phyloP scores from a whole-genome alignment of 2,329 filamentous ascomycete genomes.

The Aspergillus sp. region DNA sequence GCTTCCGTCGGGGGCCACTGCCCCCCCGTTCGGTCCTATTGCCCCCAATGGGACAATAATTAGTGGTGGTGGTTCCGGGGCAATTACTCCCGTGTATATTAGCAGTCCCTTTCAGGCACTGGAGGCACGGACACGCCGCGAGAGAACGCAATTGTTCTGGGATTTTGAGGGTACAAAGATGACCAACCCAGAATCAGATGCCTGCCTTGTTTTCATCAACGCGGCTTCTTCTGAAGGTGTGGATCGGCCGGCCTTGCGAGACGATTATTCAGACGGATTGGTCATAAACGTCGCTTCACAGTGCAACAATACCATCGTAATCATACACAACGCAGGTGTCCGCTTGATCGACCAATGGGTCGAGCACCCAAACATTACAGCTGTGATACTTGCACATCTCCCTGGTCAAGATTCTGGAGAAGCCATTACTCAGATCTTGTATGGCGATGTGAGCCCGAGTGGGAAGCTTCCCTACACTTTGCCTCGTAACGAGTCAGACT shows the following conservation, averaged over 20 bases:
- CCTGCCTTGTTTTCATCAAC: slow-evolving; percentile 21
- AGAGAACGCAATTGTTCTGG: not conserved
- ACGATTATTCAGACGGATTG: slow-evolving; percentile 15
- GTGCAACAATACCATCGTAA: slow-evolving; percentile 84
- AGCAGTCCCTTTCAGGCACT: not conserved
- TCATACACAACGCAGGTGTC: slow-evolving; percentile 78
- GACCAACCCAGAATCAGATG: slow-evolving; percentile 3
- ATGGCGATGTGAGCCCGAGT: slow-evolving; percentile 58
- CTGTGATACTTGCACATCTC: slow-evolving; percentile 67
- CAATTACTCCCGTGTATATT: not conserved
- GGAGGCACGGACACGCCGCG: not conserved
- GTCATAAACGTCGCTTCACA: slow-evolving; percentile 68
- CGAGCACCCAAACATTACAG: slow-evolving; percentile 62
- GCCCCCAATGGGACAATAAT: not conserved
- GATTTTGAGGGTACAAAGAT: not conserved
- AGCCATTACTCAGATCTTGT: slow-evolving; percentile 65
- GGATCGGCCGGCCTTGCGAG: slow-evolving; percentile 12
- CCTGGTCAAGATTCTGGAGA: slow-evolving; percentile 71
- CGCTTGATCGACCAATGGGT: slow-evolving; percentile 63
- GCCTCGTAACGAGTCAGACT: slow-evolving; percentile 46
- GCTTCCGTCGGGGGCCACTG: not conserved
- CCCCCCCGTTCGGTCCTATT: not conserved
- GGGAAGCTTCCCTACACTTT: slow-evolving; percentile 58
- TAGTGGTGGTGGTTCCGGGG: not conserved
- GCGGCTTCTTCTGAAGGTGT: slow-evolving; percentile 12